Conservation (phyloP, 768 basidiomycete species). For the Serpula lacrymans region DNA sequence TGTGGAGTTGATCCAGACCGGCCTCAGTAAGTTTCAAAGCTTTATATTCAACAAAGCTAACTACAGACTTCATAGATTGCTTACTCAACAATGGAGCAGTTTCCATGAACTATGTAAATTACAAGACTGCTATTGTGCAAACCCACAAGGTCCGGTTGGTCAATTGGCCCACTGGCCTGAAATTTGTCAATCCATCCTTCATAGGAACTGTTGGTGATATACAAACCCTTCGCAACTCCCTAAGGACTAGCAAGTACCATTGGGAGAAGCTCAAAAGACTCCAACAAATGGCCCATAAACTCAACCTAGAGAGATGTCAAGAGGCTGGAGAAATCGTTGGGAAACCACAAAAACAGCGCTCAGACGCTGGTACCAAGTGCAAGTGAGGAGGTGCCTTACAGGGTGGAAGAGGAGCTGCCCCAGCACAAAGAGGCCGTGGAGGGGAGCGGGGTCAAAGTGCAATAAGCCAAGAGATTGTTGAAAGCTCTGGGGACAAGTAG, state of each 20-base stretch:
- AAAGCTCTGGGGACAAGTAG: too few relatives aligned
- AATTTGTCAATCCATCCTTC: conserved; percentile 5
- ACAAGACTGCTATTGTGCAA: conserved; percentile 9
- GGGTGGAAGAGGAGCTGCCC: too few relatives aligned
- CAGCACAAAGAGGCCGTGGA: too few relatives aligned
- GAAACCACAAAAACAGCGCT: too few relatives aligned
- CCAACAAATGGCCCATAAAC: background rate
- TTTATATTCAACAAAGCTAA: too few relatives aligned
- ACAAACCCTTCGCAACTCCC: conserved; percentile 4
- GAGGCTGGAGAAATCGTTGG: too few relatives aligned
- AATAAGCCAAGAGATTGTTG: too few relatives aligned
- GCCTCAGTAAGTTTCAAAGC: conserved; percentile 10
- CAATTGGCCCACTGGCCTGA: conserved; percentile 12
- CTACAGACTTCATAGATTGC: conserved; percentile 4
- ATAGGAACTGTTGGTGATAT: conserved; percentile 6
- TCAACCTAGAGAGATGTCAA: too few relatives aligned
- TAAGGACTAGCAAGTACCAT: conserved; percentile 1
- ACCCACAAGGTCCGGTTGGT: conserved; percentile 10
- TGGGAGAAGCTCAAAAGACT: background rate
- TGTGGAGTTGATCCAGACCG: conserved; percentile 2
- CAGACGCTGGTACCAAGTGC: too few relatives aligned
- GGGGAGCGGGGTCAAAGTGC: too few relatives aligned
- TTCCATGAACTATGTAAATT: conserved; percentile 15
- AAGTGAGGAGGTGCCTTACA: too few relatives aligned
- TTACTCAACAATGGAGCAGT: conserved; percentile 1